Percentiles rank a stretch among this genome's conserved stretches.
Evolutionary conservation across 2,329 filamentous ascomycete species (phyloP).

Genomic region (Clonostachys solani): DNA sequence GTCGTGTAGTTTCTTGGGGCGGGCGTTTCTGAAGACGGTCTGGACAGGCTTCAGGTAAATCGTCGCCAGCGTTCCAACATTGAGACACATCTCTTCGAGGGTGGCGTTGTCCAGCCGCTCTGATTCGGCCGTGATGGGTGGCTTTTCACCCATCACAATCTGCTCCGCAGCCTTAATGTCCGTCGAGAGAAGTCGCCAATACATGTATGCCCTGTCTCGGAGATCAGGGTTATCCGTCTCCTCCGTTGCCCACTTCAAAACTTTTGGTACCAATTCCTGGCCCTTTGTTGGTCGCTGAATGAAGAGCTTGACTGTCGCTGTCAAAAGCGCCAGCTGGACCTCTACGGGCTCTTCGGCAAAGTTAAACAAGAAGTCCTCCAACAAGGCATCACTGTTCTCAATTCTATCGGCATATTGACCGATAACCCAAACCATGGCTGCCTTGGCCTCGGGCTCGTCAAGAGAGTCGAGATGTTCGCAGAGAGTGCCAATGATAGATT

Average conservation of each 20-base stretch:
- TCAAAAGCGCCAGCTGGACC: conserved; percentile 90
- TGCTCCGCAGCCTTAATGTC: conserved; percentile 82
- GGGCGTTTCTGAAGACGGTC: conserved; percentile 88
- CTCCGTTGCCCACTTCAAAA: conserved; percentile 97
- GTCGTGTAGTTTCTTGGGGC: conserved; percentile 73
- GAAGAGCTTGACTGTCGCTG: conserved; percentile 95
- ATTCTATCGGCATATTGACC: conserved; percentile 97
- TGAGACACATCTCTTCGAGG: conserved; percentile 94
- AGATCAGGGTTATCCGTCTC: conserved; percentile 99
- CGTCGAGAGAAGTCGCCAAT: conserved; percentile 93
- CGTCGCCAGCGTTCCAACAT: conserved; percentile 91
- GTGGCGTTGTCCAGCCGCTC: conserved; percentile 90
- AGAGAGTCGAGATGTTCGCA: conserved; percentile 96
- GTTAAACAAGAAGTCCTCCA: conserved; percentile 92
- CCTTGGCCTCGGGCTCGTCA: conserved; percentile 96
- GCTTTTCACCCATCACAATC: conserved; percentile 97
- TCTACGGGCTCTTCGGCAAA: conserved; percentile 95
- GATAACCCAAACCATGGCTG: conserved; percentile 99
- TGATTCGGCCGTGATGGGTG: conserved; percentile 90
- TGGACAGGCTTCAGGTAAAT: conserved; percentile 98
- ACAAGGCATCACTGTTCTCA: conserved; percentile 88
- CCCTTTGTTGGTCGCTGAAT: conserved; percentile 95
- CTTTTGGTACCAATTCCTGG: conserved; percentile 87
- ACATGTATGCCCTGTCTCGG: conserved; percentile 96
- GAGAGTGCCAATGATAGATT: conserved; percentile 91